Conservation (phyloP, 768 basidiomycete genomes). For the Podaxis sp. region DNA sequence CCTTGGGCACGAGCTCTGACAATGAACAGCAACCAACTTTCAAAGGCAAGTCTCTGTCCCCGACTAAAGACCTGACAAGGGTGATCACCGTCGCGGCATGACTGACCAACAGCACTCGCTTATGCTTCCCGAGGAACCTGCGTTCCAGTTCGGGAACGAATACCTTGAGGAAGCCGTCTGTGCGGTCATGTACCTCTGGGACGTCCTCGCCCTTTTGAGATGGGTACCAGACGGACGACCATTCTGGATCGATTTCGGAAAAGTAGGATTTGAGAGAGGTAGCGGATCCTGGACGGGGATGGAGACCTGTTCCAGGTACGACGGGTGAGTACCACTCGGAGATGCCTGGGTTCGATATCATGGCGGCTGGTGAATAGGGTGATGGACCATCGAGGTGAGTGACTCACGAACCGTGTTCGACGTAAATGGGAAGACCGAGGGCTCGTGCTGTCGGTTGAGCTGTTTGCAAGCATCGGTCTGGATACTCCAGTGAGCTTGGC, state of each 20-base stretch:
- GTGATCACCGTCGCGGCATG: conserved; percentile 79
- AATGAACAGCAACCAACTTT: conserved; percentile 78
- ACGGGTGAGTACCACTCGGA: conserved; percentile 83
- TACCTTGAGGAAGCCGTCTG: conserved; percentile 46
- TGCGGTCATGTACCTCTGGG: conserved; percentile 59
- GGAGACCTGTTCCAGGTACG: conserved; percentile 62
- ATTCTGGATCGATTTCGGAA: conserved; percentile 60
- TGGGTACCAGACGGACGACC: conserved; percentile 67
- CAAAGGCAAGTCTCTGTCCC: conserved; percentile 50
- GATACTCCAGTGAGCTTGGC: not conserved
- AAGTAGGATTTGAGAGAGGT: conserved; percentile 52
- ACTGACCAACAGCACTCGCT: conserved; percentile 59
- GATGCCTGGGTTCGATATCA: conserved; percentile 42
- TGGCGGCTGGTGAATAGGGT: too few species aligned
- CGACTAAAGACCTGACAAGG: conserved; percentile 57
- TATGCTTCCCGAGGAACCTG: conserved; percentile 41
- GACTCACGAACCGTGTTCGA: conserved; percentile 66
- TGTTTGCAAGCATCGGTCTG: conserved; percentile 90
- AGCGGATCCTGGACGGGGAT: conserved; percentile 70
- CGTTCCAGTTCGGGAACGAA: conserved; percentile 54
- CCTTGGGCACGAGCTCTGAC: conserved; percentile 48
- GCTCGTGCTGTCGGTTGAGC: conserved; percentile 60
- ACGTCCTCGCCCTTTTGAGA: conserved; percentile 74
- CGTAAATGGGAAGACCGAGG: conserved; percentile 66
- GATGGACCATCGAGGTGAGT: not conserved